phyloP scores from a whole-genome alignment of 768 basidiomycete species.

The Pleurotus citrinopileatus region DNA sequence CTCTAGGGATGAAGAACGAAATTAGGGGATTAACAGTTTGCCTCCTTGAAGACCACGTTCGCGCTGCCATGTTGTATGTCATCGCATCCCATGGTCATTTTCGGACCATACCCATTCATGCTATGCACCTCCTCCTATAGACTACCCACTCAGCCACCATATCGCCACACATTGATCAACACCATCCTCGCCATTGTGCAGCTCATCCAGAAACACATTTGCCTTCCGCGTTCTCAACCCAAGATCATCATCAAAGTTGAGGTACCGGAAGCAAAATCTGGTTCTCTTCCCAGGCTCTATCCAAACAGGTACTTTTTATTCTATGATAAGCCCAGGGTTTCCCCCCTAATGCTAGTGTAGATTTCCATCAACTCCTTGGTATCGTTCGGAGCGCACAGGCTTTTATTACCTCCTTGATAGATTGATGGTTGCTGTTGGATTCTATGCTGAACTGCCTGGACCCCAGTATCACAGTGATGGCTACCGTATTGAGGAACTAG shows the following conservation, averaged over 20 bases:
- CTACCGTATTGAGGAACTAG: conserved; percentile 42
- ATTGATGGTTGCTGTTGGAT: conserved; percentile 29
- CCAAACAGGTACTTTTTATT: conserved; percentile 18
- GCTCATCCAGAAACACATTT: conserved; percentile 34
- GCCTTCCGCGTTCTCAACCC: conserved; percentile 32
- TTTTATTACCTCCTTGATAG: conserved; percentile 26
- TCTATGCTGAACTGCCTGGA: conserved; percentile 35
- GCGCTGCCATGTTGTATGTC: conserved; percentile 47
- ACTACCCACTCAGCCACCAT: conserved; percentile 34
- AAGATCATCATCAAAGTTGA: conserved; percentile 20
- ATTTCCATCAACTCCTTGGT: conserved; percentile 42
- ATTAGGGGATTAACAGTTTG: conserved; percentile 29
- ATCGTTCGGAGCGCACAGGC: conserved; percentile 34
- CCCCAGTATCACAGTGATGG: conserved; percentile 35
- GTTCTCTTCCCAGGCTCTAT: conserved; percentile 28
- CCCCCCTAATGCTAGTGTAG: too few species aligned
- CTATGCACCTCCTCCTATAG: conserved; percentile 19
- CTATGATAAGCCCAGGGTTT: too few species aligned
- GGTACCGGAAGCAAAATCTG: conserved; percentile 18
- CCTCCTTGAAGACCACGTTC: conserved; percentile 39
- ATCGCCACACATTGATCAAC: conserved; percentile 26
- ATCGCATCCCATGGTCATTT: background rate
- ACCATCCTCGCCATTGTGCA: conserved; percentile 19
- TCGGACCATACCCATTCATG: background rate
- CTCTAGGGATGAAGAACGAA: conserved; percentile 36